Conservation (phyloP, 2,329 filamentous ascomycete genomes). For the Monosporascus cannonballus region DNA sequence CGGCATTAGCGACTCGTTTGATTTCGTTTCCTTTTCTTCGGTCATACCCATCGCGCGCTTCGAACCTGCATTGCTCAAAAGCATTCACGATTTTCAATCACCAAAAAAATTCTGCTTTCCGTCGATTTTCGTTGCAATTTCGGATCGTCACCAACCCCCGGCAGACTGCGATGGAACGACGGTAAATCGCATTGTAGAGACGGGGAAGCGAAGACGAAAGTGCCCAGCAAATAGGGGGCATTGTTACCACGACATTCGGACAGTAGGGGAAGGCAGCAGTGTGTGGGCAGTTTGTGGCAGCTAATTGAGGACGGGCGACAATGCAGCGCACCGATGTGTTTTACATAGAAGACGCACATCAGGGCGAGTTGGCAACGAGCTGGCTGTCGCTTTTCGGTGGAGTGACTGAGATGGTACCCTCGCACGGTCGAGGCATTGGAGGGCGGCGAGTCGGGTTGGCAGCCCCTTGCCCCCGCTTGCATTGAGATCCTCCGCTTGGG, state of each 20-base stretch:
- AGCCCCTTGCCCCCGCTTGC: too few relatives aligned
- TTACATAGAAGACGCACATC: too few relatives aligned
- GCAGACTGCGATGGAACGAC: neutral
- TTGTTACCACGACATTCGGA: neutral
- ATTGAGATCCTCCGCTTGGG: too few relatives aligned
- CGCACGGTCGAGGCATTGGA: too few relatives aligned
- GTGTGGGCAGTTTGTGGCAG: too few relatives aligned
- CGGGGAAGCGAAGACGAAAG: neutral
- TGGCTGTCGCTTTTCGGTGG: too few relatives aligned
- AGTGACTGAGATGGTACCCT: too few relatives aligned
- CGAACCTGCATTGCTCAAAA: constrained; percentile 20
- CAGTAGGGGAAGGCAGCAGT: too few relatives aligned
- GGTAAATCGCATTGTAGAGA: neutral
- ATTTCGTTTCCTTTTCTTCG: constrained; percentile 24
- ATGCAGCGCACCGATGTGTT: too few relatives aligned
- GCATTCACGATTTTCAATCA: constrained; percentile 21
- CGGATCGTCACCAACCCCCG: neutral
- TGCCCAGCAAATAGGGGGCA: neutral
- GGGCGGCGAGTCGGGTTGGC: too few relatives aligned
- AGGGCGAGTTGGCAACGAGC: too few relatives aligned
- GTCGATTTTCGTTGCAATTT: constrained; percentile 8
- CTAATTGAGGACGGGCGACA: too few relatives aligned
- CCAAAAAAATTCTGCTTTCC: constrained; percentile 26
- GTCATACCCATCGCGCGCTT: constrained; percentile 29
- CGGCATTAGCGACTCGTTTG: constrained; percentile 42